A percentile compares a stretch with the other conserved stretches of the same genome.
phyloP scores from a whole-genome alignment of 2,329 filamentous ascomycete species.

The Botryotinia calthae region DNA sequence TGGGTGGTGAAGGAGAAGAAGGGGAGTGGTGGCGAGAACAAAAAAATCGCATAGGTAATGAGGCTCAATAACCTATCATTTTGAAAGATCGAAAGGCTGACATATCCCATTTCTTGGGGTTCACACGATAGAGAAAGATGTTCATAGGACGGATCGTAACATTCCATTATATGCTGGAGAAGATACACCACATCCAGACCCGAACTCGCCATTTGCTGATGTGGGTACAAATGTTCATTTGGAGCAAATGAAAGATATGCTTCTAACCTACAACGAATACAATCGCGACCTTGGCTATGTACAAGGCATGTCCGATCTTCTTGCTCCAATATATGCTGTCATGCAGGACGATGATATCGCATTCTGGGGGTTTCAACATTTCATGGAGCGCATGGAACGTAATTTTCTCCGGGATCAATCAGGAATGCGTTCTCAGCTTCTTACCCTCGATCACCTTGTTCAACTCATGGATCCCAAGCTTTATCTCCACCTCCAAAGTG shows the following conservation, averaged over 20 bases:
- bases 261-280: conserved; percentile 97
- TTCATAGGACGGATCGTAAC: conserved; percentile 92
- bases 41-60: conserved; percentile 83
- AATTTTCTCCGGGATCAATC: conserved; percentile 96
- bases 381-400: conserved; percentile 97
- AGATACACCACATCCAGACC: conserved; percentile 94
- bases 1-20: conserved; percentile 74
- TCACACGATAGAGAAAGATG: conserved; percentile 79
- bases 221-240: conserved; percentile 94
- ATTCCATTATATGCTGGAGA: conserved; percentile 96
- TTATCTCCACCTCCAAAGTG: conserved; percentile 82
- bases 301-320: conserved; percentile 96
- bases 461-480: conserved; percentile 96
- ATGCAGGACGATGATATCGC: conserved; percentile 96
- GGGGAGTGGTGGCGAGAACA: conserved; percentile 98
- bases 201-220: conserved; percentile 89
- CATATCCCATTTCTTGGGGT: conserved; percentile 53
- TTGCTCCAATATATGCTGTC: conserved; percentile 94
- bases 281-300: conserved; percentile 95
- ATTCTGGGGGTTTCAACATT: conserved; percentile 93
- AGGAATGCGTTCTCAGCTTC: conserved; percentile 89
- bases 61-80: conserved; percentile 14
- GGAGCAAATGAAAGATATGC: conserved; percentile 99
- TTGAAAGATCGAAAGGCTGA: conserved; percentile 35
- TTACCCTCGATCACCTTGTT: conserved; percentile 89